Evolutionary conservation across 106 monocot genomes (phyloP).

Genomic region (Apostasia shenzhenica): DNA sequence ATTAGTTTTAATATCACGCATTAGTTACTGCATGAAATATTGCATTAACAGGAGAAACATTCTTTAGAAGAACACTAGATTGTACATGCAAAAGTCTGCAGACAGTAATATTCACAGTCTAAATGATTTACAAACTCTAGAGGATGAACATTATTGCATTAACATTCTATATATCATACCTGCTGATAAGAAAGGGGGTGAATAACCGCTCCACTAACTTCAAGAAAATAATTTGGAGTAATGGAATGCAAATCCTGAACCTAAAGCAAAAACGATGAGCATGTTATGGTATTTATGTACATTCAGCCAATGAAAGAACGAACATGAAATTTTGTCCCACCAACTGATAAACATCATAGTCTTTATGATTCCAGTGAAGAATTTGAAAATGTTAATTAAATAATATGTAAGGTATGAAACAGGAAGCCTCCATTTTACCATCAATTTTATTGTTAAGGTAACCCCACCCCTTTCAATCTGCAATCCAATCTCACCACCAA

Average conservation of each 20-base stretch:
- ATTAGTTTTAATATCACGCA: no score
- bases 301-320: no score
- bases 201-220: constrained; percentile 90
- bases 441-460: constrained; percentile 40
- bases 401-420: neutral
- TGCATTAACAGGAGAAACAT: no score
- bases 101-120: no score
- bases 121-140: no score
- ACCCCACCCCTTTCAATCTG: constrained; percentile 87
- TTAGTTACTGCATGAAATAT: no score
- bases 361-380: neutral
- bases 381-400: neutral
- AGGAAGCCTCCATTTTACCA: constrained; percentile 32
- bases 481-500: constrained; percentile 50
- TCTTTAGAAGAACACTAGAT: no score
- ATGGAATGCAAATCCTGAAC: constrained; percentile 95
- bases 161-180: constrained; percentile 18
- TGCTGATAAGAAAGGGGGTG: constrained; percentile 97
- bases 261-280: constrained; percentile 25
- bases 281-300: no score
- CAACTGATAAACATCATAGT: no score
- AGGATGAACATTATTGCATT: no score
- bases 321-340: no score
- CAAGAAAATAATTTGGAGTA: constrained; percentile 84
- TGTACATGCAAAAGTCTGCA: no score